Percentiles rank a stretch among this genome's conserved stretches.
These are phyloP conservation scores for Yamadazyma spencermartinsiae DNA, from an alignment of 1,139 yeast species.

Conservation along the genomic window DNA sequence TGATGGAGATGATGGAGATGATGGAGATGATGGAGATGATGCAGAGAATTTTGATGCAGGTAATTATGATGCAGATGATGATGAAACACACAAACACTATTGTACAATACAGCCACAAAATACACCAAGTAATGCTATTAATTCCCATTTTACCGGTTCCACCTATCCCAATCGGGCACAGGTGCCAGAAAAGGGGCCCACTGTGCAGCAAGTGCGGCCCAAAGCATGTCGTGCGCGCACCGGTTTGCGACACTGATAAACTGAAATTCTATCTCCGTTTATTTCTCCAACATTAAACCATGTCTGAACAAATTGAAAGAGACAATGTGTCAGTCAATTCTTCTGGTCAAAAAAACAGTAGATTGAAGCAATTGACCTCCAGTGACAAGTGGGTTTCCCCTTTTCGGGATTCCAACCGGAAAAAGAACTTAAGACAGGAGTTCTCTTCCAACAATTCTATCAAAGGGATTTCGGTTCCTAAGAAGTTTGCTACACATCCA, in stretches of 20 bases:
- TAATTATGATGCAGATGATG: too few relatives aligned
- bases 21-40: not conserved
- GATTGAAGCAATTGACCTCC: constrained; percentile 41
- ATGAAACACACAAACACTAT: too few relatives aligned
- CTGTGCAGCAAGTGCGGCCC: not conserved
- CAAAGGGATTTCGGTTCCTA: constrained; percentile 39
- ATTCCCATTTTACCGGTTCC: not conserved
- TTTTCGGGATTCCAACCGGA: constrained; percentile 35
- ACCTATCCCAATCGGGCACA: too few relatives aligned
- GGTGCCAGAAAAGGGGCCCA: constrained; percentile 1
- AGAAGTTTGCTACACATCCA: constrained; percentile 44
- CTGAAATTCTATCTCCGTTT: not conserved
- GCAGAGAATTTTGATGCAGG: too few relatives aligned
- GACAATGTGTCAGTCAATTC: constrained; percentile 7
- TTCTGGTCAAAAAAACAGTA: constrained; percentile 12
- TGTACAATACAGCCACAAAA: not conserved
- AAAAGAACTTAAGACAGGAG: constrained; percentile 35
- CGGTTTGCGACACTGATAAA: not conserved
- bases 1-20: not conserved
- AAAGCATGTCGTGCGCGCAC: not conserved
- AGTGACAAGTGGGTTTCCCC: constrained; percentile 53
- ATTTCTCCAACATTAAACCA: constrained; percentile 1
- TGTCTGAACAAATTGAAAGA: constrained; percentile 9
- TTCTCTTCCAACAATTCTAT: constrained; percentile 38
- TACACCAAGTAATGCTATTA: not conserved